Evolutionary conservation across 495 filamentous ascomycete genomes (phyloP).

Genomic region (Jackrogersella minutella): DNA sequence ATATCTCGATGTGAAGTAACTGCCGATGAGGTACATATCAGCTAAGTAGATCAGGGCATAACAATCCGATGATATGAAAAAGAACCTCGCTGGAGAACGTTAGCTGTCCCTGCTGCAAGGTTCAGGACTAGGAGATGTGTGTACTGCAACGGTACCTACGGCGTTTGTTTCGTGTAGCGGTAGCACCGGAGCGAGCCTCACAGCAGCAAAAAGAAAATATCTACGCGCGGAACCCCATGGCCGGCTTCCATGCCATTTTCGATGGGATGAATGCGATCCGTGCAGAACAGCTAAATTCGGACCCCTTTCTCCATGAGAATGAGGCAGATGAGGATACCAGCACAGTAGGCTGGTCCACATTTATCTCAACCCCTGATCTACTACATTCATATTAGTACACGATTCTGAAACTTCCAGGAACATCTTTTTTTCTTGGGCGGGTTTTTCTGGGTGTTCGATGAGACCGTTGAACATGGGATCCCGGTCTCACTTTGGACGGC

Average conservation of each 20-base stretch:
- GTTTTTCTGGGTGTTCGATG: constrained; percentile 18
- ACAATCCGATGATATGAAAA: neutral
- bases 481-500: constrained; percentile 13
- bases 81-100: constrained; percentile 5
- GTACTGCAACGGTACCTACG: constrained; percentile 13
- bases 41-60: constrained; percentile 5
- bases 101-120: constrained; percentile 9
- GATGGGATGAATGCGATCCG: constrained; percentile 8
- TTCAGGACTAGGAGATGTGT: constrained; percentile 3
- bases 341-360: constrained; percentile 19
- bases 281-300: constrained; percentile 8
- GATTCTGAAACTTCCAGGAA: constrained; percentile 35
- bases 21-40: constrained; percentile 14
- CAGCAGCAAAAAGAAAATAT: constrained; percentile 11
- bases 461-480: constrained; percentile 23
- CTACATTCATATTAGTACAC: too few species aligned
- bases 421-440: too few species aligned
- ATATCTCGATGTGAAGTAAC: constrained; percentile 3
- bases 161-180: constrained; percentile 37
- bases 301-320: neutral
- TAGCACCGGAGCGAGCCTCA: constrained; percentile 27
- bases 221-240: constrained; percentile 26
- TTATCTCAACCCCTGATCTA: constrained; percentile 33
- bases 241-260: constrained; percentile 19
- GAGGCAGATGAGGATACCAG: constrained; percentile 4